Conservation (phyloP, 352 stramenopile genomes). For the Lagenidium sp. region DNA sequence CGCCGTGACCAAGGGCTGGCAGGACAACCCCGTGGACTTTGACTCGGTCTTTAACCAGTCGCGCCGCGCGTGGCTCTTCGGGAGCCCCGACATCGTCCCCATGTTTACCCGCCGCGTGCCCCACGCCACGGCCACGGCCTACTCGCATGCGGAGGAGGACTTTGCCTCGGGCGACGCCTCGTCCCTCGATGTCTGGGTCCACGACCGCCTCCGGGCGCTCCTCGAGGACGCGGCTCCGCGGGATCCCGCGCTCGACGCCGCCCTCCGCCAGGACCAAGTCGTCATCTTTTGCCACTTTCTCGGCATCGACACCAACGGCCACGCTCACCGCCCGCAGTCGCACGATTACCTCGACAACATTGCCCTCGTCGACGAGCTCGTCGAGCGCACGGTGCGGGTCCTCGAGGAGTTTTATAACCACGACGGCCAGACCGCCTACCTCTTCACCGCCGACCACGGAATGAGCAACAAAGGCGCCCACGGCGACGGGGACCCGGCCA, state of each 20-base stretch:
- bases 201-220: conserved; percentile 34
- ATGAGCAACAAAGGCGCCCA: conserved; percentile 82
- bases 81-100: conserved; percentile 78
- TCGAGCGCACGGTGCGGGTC: conserved; percentile 43
- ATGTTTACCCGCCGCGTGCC: conserved; percentile 78
- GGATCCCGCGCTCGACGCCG: conserved; percentile 16
- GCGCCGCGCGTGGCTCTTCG: conserved; percentile 50
- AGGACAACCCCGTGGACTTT: conserved; percentile 83
- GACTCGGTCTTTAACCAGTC: conserved; percentile 86
- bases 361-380: conserved; percentile 66
- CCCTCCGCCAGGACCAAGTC: conserved; percentile 32
- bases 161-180: conserved; percentile 70
- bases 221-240: conserved; percentile 16
- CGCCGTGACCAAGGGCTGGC: conserved; percentile 82
- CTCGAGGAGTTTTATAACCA: conserved; percentile 63
- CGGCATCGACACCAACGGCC: conserved; percentile 82
- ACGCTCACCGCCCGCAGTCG: conserved; percentile 70
- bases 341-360: conserved; percentile 81
- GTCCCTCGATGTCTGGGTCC: conserved; percentile 73
- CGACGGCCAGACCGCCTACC: conserved; percentile 60
- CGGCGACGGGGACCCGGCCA: conserved; percentile 69
- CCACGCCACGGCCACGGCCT: conserved; percentile 56
- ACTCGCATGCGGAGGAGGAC: conserved; percentile 73
- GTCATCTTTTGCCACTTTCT: conserved; percentile 81
- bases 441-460: conserved; percentile 81